These are phyloP conservation scores for Penicillium sp. DNA, from an alignment of 2,329 filamentous ascomycete species.

Conservation along the genomic window DNA sequence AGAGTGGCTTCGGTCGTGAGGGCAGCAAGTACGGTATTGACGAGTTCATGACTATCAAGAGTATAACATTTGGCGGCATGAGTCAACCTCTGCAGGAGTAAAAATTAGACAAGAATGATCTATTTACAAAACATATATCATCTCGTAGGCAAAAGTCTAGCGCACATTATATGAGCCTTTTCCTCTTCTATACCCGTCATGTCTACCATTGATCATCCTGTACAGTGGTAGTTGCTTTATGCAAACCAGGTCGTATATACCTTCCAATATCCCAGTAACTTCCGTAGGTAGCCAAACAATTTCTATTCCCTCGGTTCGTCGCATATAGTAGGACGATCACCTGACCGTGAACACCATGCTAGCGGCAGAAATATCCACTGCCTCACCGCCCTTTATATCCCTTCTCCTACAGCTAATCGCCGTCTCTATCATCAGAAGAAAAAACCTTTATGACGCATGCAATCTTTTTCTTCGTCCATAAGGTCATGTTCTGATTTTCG, in stretches of 20 bases:
- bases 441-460: neutral
- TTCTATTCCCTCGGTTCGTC: neutral
- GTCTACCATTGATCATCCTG: neutral
- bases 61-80: conserved; percentile 62
- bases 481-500: conserved; percentile 3
- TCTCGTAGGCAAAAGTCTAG: neutral
- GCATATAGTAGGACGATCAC: neutral
- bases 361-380: neutral
- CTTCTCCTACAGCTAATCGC: neutral
- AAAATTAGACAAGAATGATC: neutral
- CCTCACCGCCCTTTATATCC: neutral
- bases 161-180: neutral
- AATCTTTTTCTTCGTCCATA: neutral
- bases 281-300: neutral
- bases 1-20: conserved; percentile 77
- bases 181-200: neutral
- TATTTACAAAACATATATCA: neutral
- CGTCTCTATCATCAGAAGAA: neutral
- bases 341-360: neutral
- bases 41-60: conserved; percentile 74
- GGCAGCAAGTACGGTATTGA: conserved; percentile 73
- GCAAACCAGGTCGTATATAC: neutral
- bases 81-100: conserved; percentile 54
- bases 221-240: neutral
- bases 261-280: neutral